Percentiles rank a stretch among this genome's conserved stretches.
phyloP scores from a whole-genome alignment of 345 rosid genomes.

The Populus euphratica region DNA sequence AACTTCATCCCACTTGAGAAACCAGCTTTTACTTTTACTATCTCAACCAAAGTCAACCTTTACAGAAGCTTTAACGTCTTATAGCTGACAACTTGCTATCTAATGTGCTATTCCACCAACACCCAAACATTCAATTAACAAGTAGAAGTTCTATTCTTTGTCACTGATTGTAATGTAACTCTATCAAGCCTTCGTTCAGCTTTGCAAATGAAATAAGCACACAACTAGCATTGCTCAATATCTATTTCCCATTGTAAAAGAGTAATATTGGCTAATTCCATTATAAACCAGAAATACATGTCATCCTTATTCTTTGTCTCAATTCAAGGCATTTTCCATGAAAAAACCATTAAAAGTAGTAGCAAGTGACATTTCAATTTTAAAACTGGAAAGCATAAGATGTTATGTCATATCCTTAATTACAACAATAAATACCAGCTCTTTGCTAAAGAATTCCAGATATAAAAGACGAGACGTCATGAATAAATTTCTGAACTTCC shows the following conservation, averaged over 20 bases:
- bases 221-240: background rate
- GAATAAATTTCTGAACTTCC: background rate
- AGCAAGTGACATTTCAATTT: background rate
- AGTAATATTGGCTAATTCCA: background rate
- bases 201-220: background rate
- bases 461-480: background rate
- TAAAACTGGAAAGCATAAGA: background rate
- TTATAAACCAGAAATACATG: background rate
- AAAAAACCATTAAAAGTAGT: background rate
- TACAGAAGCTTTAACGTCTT: background rate
- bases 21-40: background rate
- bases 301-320: background rate
- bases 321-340: background rate
- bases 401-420: background rate
- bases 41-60: background rate
- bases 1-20: background rate
- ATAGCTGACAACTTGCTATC: background rate
- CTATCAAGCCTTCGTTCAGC: background rate
- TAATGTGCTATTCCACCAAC: background rate
- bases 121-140: background rate
- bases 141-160: background rate
- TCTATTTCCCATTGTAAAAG: background rate
- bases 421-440: background rate
- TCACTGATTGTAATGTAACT: background rate
- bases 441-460: background rate